These are phyloP conservation scores for Ephemerocybe angulata DNA, from an alignment of 768 basidiomycete genomes.

Conservation along the genomic window DNA sequence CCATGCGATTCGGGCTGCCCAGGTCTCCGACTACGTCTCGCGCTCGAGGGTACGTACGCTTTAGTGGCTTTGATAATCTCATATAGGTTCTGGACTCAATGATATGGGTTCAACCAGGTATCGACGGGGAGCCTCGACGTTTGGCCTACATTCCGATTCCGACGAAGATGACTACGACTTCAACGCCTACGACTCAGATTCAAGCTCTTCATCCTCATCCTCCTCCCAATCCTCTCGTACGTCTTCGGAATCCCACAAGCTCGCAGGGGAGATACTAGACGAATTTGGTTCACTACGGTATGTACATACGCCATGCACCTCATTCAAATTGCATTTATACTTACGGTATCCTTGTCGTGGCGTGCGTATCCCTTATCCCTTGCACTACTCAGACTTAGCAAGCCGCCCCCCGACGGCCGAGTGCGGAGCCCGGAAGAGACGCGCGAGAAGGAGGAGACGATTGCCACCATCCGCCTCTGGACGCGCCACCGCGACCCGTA, in stretches of 20 bases:
- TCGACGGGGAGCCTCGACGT: conserved; percentile 37
- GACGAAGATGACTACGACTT: conserved; percentile 28
- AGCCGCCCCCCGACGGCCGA: background rate
- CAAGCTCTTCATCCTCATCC: conserved; percentile 18
- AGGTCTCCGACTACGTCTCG: background rate
- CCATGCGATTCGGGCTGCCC: background rate
- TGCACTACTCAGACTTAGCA: background rate
- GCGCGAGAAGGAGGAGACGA: conserved; percentile 44
- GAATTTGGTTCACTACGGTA: background rate
- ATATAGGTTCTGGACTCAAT: background rate
- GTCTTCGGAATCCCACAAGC: background rate
- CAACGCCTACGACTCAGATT: conserved; percentile 15
- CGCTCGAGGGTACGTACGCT: background rate
- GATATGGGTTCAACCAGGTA: conserved; percentile 11
- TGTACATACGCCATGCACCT: background rate
- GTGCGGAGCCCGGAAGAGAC: conserved; percentile 36
- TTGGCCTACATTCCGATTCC: conserved; percentile 30
- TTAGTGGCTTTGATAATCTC: background rate
- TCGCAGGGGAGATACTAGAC: background rate
- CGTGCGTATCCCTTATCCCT: conserved; percentile 22
- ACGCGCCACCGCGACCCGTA: conserved; percentile 53
- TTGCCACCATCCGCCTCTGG: conserved; percentile 49
- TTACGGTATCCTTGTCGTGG: background rate
- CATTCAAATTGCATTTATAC: background rate
- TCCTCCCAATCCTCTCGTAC: conserved; percentile 15